Conservation (phyloP, 305 asterid species). For the Fraxinus albicans region DNA sequence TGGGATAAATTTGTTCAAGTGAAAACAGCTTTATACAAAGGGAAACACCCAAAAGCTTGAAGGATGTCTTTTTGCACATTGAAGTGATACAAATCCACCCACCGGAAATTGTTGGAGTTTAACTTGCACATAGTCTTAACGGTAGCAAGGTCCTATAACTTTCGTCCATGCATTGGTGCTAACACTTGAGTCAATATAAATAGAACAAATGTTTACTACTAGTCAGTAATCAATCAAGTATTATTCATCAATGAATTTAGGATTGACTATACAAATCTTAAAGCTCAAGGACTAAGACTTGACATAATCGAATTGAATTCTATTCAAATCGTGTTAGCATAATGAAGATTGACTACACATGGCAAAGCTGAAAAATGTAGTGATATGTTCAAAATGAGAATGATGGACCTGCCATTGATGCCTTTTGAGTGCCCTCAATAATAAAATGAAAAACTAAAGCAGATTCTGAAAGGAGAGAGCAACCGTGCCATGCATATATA, state of each 20-base stretch:
- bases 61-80: conserved; percentile 22
- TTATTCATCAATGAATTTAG: neutral
- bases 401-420: conserved; percentile 27
- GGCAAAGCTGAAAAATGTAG: conserved; percentile 4
- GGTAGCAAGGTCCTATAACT: neutral
- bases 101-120: conserved; percentile 22
- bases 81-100: conserved; percentile 23
- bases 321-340: neutral
- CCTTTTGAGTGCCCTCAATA: conserved; percentile 40
- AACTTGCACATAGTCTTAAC: conserved; percentile 16
- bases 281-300: neutral
- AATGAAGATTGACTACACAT: neutral
- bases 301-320: neutral
- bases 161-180: neutral
- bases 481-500: conserved; percentile 29
- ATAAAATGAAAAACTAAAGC: conserved; percentile 47
- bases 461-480: conserved; percentile 38
- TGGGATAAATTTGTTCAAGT: conserved; percentile 14
- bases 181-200: neutral
- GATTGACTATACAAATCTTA: neutral
- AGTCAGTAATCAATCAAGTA: neutral
- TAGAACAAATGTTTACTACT: neutral
- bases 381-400: neutral
- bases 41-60: conserved; percentile 17
- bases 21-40: conserved; percentile 34